These are phyloP conservation scores for Chrysophaeum taylorii DNA, from an alignment of 352 stramenopile genomes.

Conservation along the genomic window DNA sequence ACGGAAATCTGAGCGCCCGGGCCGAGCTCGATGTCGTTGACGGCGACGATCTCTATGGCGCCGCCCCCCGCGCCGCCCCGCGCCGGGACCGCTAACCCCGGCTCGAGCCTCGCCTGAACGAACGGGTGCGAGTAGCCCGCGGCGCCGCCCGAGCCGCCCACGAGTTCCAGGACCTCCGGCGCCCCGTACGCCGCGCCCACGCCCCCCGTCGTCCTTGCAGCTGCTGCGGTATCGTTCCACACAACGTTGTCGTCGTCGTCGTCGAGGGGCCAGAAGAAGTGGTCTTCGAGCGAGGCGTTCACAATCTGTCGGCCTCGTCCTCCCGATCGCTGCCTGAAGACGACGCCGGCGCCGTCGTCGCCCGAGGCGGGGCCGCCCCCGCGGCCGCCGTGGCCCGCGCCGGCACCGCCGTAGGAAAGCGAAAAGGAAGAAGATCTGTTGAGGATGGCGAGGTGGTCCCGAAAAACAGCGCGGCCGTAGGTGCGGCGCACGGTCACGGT, in stretches of 20 bases:
- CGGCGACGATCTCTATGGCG: constrained; percentile 66
- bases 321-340: background rate
- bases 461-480: constrained; percentile 4
- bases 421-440: constrained; percentile 50
- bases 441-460: constrained; percentile 9
- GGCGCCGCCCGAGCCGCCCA: constrained; percentile 59
- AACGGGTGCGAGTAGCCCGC: constrained; percentile 66
- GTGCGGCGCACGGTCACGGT: constrained; percentile 17
- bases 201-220: background rate
- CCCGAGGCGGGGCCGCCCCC: constrained; percentile 12
- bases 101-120: constrained; percentile 31
- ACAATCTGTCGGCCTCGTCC: background rate
- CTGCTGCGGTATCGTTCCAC: background rate
- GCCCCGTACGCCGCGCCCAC: background rate
- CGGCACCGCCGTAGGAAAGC: constrained; percentile 70
- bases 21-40: constrained; percentile 84
- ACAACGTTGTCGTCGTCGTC: background rate
- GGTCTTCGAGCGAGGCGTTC: background rate
- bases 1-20: constrained; percentile 56
- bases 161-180: background rate
- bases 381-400: constrained; percentile 34
- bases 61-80: constrained; percentile 77
- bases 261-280: background rate
- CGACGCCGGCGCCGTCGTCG: background rate
- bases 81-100: constrained; percentile 38